phyloP scores from a whole-genome alignment of 2,329 filamentous ascomycete genomes.

The Alternaria ventricosa region DNA sequence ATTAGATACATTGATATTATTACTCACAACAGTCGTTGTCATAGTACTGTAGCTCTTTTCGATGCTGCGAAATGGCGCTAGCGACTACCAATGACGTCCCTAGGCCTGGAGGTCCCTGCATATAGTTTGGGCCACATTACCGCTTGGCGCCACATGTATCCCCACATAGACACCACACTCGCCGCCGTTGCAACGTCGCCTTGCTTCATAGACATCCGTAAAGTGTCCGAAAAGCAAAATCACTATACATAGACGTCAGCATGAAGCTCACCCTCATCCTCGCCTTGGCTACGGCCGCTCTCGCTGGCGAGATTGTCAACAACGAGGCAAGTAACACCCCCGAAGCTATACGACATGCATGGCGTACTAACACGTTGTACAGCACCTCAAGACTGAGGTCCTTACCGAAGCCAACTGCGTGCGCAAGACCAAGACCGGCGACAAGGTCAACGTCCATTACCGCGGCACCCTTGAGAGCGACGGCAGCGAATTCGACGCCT shows the following conservation, averaged over 20 bases:
- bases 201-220: conserved; percentile 2
- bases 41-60: not conserved
- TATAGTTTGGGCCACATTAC: conserved; percentile 15
- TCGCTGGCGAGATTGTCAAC: conserved; percentile 40
- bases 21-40: not conserved
- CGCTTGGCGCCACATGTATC: conserved; percentile 22
- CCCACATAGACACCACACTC: conserved; percentile 18
- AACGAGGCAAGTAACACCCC: conserved; percentile 30
- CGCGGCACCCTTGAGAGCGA: conserved; percentile 74
- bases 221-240: not conserved
- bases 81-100: conserved; percentile 7
- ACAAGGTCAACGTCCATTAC: conserved; percentile 84
- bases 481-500: conserved; percentile 62
- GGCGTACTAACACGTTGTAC: conserved; percentile 35
- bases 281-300: conserved; percentile 57
- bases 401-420: conserved; percentile 77
- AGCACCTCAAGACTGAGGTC: conserved; percentile 77
- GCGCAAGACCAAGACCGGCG: conserved; percentile 73
- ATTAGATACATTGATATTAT: not conserved
- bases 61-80: not conserved
- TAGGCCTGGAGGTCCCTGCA: not conserved
- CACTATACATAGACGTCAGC: not conserved
- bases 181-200: conserved; percentile 15
- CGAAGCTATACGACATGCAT: not conserved
- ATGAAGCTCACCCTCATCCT: conserved; percentile 58